Conservation (phyloP, 2,329 filamentous ascomycete genomes). For the Ascochyta viciae-villosae region DNA sequence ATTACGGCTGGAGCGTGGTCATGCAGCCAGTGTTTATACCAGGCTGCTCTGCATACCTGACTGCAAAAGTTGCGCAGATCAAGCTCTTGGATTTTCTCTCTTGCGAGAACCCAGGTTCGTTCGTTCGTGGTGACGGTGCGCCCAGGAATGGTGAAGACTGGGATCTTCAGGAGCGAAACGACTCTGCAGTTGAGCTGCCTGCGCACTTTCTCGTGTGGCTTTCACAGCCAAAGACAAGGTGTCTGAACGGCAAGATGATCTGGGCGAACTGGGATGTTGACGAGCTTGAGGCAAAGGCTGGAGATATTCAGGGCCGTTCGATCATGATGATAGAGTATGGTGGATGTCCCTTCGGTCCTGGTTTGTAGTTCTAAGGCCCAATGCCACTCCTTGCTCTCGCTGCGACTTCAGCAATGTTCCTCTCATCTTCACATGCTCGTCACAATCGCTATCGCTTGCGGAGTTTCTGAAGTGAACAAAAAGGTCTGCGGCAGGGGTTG, state of each 20-base stretch:
- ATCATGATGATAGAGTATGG: constrained; percentile 25
- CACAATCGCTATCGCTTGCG: too few relatives aligned
- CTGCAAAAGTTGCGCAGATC: constrained; percentile 16
- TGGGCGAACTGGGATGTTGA: constrained; percentile 35
- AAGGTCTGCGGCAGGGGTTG: too few relatives aligned
- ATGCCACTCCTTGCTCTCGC: too few relatives aligned
- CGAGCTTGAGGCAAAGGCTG: constrained; percentile 23
- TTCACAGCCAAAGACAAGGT: constrained; percentile 12
- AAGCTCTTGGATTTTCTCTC: constrained; percentile 44
- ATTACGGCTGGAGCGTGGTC: constrained; percentile 4
- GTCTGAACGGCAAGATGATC: constrained; percentile 31
- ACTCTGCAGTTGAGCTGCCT: constrained; percentile 7
- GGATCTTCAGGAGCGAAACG: constrained; percentile 23
- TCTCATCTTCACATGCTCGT: too few relatives aligned
- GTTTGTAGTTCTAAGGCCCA: neutral
- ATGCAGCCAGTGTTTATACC: too few relatives aligned
- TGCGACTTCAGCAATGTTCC: too few relatives aligned
- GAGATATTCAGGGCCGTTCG: constrained; percentile 25
- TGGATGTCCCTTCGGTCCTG: constrained; percentile 21
- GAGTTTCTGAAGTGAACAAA: too few relatives aligned
- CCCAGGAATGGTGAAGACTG: constrained; percentile 47
- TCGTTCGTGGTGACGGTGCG: constrained; percentile 41
- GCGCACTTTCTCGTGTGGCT: constrained; percentile 8
- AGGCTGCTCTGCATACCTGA: too few relatives aligned
- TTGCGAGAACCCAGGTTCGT: constrained; percentile 45